phyloP scores from a whole-genome alignment of 148 eudicot genomes.

The Silene latifolia region DNA sequence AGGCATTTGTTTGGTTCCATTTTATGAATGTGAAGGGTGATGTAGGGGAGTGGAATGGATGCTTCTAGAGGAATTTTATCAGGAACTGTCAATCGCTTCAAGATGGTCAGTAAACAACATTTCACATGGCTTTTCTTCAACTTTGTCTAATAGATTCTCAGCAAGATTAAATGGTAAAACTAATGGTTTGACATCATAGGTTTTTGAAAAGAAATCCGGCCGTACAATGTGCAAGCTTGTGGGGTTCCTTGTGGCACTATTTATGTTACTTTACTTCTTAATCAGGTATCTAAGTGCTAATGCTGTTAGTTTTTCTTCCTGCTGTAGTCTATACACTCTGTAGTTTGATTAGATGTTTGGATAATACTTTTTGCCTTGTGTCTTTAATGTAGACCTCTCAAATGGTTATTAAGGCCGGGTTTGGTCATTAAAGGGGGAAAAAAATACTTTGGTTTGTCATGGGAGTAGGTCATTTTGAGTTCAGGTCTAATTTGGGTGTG shows the following conservation, averaged over 20 bases:
- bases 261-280: conserved; percentile 52
- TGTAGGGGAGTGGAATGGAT: conserved; percentile 82
- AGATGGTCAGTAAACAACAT: conserved; percentile 46
- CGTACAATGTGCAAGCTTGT: conserved; percentile 61
- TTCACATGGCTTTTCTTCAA: conserved; percentile 10
- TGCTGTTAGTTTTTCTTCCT: neutral
- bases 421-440: no score
- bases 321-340: neutral
- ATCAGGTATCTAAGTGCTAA: conserved; percentile 41
- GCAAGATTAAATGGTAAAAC: conserved; percentile 8
- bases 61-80: conserved; percentile 84
- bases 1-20: conserved; percentile 10
- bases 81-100: conserved; percentile 77
- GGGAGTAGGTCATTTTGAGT: no score
- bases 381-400: no score
- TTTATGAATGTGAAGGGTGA: conserved; percentile 16
- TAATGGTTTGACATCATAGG: conserved; percentile 34
- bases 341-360: neutral
- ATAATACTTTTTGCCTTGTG: neutral
- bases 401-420: no score
- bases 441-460: no score
- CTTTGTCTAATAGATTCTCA: neutral
- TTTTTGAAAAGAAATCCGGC: conserved; percentile 73
- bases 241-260: conserved; percentile 50
- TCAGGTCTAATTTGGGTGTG: no score